These are phyloP conservation scores for Phytophthora multivora DNA, from an alignment of 352 stramenopile species.

Conservation along the genomic window DNA sequence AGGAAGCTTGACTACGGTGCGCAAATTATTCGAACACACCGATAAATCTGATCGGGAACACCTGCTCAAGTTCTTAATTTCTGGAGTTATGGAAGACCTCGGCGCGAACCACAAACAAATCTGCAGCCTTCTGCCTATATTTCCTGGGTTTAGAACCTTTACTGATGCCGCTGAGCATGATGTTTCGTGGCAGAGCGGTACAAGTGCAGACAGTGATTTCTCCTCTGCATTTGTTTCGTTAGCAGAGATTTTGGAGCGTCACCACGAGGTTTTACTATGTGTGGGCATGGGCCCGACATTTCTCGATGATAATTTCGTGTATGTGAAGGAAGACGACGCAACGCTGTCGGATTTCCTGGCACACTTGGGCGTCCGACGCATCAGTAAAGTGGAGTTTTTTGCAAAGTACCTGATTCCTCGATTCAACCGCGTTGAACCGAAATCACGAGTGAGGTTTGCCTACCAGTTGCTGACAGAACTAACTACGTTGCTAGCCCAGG, in stretches of 20 bases:
- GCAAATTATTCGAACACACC: constrained; percentile 20
- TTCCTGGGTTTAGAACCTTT: constrained; percentile 38
- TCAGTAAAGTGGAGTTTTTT: constrained; percentile 62
- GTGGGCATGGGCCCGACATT: constrained; percentile 50
- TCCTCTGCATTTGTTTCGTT: constrained; percentile 38
- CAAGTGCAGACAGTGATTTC: constrained; percentile 18
- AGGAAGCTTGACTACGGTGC: constrained; percentile 9
- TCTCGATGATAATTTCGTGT: constrained; percentile 57
- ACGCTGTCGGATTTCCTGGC: constrained; percentile 32
- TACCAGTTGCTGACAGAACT: constrained; percentile 53
- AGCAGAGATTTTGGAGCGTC: constrained; percentile 14
- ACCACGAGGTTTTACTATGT: constrained; percentile 36
- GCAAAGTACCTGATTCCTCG: constrained; percentile 54
- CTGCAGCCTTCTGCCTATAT: constrained; percentile 56
- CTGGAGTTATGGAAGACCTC: constrained; percentile 43
- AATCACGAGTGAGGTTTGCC: constrained; percentile 45
- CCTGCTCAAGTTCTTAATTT: constrained; percentile 52
- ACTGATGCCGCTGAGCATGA: constrained; percentile 17
- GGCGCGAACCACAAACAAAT: constrained; percentile 34
- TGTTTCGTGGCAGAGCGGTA: constrained; percentile 29
- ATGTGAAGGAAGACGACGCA: constrained; percentile 49
- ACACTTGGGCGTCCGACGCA: constrained; percentile 36
- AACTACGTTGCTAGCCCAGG: constrained; percentile 40
- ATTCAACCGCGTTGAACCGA: constrained; percentile 36
- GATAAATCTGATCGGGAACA: constrained; percentile 40